Evolutionary conservation across 176 grass and related monocot species (phyloP), one percentile per base, ranked within the genome.

Genomic region (Neostapfia colusana): DNA sequence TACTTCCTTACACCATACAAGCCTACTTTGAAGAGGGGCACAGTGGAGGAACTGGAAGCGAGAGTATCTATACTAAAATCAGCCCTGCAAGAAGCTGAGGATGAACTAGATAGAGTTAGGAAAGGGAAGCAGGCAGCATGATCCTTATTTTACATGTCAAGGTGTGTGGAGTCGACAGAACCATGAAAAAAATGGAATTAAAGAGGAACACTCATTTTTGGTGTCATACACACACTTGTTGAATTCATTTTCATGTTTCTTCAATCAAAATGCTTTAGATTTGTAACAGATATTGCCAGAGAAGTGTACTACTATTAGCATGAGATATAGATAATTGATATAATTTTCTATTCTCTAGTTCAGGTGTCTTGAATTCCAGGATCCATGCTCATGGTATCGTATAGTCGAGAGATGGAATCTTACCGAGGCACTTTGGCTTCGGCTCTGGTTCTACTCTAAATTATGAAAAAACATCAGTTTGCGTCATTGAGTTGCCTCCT

Each of bases 1-100:
- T 87, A 92, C 82, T 99, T 95, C 63, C 79, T 92, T 73, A 75
- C 83, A 41, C 87, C 83, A 21, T 99, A 99, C 73, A 86, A 78
- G 44, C 35, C 92, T 13, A 8, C 81, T 50, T 78, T 95, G 20
- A 89, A 56, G 46, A 92, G 78, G 80, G 96, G 92, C 38, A 78
- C 89, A 10, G 26, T 85, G 7, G 89, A 92, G 88, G 96, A 99
- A 56, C 78, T 99, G 10, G 87, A 95, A 82, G 50, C 87, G 73
- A 82, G 87, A 81, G 46, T 99, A 82, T 85, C 70, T 16, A 56
- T 77, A 27, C 81, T 99, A 57, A 95, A 88, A 81, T 83, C 63
- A 37, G 83, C 87, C 58, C 74, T 99, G 36, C 59, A 84, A 82
- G 82, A 80, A 66, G 87, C 92, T 0, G 87, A 99, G 74, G 50